These are phyloP conservation scores for Nemania bipapillata DNA, from an alignment of 2,329 filamentous ascomycete genomes.

Conservation along the genomic window DNA sequence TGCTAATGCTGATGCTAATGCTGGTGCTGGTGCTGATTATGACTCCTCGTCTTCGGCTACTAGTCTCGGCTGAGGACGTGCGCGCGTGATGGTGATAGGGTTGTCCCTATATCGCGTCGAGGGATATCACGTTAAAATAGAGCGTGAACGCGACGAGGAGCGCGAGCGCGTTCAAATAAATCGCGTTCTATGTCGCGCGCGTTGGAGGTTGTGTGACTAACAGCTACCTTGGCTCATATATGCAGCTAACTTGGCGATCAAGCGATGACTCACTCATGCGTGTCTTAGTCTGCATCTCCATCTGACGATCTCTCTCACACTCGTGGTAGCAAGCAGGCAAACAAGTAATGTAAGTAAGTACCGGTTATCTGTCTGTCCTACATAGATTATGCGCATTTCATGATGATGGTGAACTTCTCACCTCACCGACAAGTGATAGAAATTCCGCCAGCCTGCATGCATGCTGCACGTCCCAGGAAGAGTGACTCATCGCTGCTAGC, in stretches of 20 bases:
- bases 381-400: no score
- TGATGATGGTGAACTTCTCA: not conserved
- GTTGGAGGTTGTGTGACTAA: slow-evolving; percentile 3
- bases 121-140: not conserved
- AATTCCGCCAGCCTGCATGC: slow-evolving; percentile 33
- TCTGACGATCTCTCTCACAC: not conserved
- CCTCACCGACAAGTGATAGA: slow-evolving; percentile 30
- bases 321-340: no score
- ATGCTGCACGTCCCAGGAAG: slow-evolving; percentile 39
- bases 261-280: slow-evolving; percentile 35
- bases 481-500: slow-evolving; percentile 39
- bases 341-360: no score
- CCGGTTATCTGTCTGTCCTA: no score
- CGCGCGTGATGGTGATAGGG: not conserved
- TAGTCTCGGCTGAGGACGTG: slow-evolving; percentile 12
- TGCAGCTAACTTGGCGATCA: not conserved
- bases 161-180: no score
- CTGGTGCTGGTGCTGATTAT: no score
- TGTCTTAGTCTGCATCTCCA: slow-evolving; percentile 19
- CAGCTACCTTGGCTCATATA: slow-evolving; percentile 7
- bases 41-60: not conserved
- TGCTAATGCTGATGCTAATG: not conserved
- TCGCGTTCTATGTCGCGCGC: not conserved
- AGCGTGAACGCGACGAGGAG: no score
- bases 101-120: not conserved